Base-by-base conservation (phyloP, 2,329 filamentous ascomycete species). In the Davidsoniella australis region DNA sequence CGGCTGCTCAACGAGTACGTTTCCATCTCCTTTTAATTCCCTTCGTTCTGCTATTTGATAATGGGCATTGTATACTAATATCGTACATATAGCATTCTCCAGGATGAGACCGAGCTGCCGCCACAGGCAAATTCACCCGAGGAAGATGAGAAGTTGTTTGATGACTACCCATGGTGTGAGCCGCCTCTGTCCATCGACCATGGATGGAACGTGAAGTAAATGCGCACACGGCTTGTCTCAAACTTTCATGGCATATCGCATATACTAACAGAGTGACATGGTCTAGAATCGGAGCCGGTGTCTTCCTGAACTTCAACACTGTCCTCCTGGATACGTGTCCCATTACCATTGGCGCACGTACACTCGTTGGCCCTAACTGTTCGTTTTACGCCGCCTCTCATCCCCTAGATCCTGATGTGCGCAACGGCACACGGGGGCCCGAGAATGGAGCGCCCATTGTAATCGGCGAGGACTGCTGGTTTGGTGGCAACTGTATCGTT, bases 381-480 rank as follows among this genome's bases (percentile, higher is more conserved):
- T 78, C 70, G 37, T 75, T 94, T 56, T 94, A 76, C 61, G 75
- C 76, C 38, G 87, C 75, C 1, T 79, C 73, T 0, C 87, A 94
- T 62, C 85, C 86, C 1, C 64, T 87, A 0, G 84, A 93, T 56
- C 83, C 84, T 0, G 70, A 70, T 0, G 56, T 89, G 4, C 75
- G 86, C 26, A 81, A 88, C 58, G 85, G 86, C 1, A 79, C 73
- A 0, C 69, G 73, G 12, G 86, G 86, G 0, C 85, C 85, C 0
- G 87, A 94, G 62, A 58, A 66, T 7, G 87, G 85, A 0, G 77
- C 75, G 56, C 75, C 82, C 8, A 84, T 94, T 54, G 72, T 68
- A 33, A 77, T 94, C 48, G 85, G 80, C 0, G 80, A 86, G 55
- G 86, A 94, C 65, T 84, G 83, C 63, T 86, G 84, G 84, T 64